Evolutionary conservation across 345 rosid genomes (phyloP).

Genomic region (Bruguiera parviflora): DNA sequence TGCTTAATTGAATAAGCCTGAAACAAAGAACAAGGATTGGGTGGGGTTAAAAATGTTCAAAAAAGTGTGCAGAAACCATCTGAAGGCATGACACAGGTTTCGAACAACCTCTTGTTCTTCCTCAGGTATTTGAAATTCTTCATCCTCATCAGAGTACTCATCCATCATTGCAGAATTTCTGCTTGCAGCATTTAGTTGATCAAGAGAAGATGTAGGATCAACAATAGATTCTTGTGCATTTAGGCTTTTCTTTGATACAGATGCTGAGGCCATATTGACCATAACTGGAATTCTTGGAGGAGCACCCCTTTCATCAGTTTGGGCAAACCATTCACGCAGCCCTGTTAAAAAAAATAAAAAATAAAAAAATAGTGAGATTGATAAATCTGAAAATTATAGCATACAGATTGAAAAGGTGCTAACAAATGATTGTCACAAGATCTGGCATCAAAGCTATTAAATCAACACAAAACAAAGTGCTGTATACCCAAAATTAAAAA

Average conservation of each 20-base stretch:
- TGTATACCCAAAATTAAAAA: background rate
- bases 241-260: constrained; percentile 45
- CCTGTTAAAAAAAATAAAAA: too few relatives aligned
- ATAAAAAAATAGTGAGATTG: constrained; percentile 12
- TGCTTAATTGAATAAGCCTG: constrained; percentile 51
- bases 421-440: background rate
- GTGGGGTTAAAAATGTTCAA: background rate
- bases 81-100: constrained; percentile 6
- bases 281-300: constrained; percentile 93
- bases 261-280: constrained; percentile 91
- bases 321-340: constrained; percentile 94
- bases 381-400: constrained; percentile 5
- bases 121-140: constrained; percentile 83
- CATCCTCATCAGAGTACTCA: constrained; percentile 93
- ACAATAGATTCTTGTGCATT: constrained; percentile 46
- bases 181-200: constrained; percentile 58
- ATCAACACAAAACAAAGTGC: constrained; percentile 1
- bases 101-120: constrained; percentile 77
- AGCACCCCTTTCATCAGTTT: constrained; percentile 90
- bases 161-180: constrained; percentile 76
- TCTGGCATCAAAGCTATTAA: background rate
- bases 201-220: constrained; percentile 52
- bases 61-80: background rate
- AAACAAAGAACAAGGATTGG: constrained; percentile 1
- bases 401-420: background rate